Evolutionary conservation across 768 basidiomycete genomes (phyloP).

Genomic region (Tulasnella sp.): DNA sequence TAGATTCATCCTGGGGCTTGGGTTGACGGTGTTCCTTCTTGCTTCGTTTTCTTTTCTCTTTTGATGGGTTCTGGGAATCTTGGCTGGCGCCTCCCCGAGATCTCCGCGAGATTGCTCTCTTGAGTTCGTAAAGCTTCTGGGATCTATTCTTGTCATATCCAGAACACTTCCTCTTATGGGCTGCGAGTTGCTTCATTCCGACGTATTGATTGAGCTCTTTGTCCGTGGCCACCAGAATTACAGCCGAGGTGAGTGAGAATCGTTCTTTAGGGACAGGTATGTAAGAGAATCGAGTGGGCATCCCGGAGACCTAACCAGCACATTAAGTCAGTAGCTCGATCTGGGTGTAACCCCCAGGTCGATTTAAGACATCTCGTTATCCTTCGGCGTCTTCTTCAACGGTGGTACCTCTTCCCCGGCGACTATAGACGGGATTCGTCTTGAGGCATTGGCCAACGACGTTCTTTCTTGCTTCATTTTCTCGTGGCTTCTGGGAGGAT

Average conservation of each 20-base stretch:
- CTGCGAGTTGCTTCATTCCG: conserved; percentile 84
- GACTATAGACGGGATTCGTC: not conserved
- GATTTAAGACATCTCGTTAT: not conserved
- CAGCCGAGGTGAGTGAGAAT: conserved; percentile 71
- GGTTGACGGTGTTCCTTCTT: not conserved
- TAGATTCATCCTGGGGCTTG: not conserved
- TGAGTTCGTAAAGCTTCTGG: conserved; percentile 69
- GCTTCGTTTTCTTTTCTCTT: not conserved
- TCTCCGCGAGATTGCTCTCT: conserved; percentile 45
- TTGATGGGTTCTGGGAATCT: not conserved
- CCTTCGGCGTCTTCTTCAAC: not conserved
- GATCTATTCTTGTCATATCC: conserved; percentile 59
- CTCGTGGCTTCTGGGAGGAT: not conserved
- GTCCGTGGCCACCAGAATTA: conserved; percentile 89
- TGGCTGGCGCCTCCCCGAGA: not conserved
- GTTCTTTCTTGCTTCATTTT: not conserved
- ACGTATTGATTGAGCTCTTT: conserved; percentile 87
- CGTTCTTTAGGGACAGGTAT: conserved; percentile 56
- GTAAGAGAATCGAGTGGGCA: conserved; percentile 93
- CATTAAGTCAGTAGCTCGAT: not conserved
- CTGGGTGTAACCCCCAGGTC: too few species aligned
- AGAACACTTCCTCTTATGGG: conserved; percentile 58
- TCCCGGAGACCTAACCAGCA: conserved; percentile 65
- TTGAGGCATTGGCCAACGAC: not conserved
- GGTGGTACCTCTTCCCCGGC: not conserved